Percentiles rank a stretch among this genome's conserved stretches.
Evolutionary conservation across 2,329 filamentous ascomycete genomes (phyloP).

Genomic region (Apiospora saccharicola): DNA sequence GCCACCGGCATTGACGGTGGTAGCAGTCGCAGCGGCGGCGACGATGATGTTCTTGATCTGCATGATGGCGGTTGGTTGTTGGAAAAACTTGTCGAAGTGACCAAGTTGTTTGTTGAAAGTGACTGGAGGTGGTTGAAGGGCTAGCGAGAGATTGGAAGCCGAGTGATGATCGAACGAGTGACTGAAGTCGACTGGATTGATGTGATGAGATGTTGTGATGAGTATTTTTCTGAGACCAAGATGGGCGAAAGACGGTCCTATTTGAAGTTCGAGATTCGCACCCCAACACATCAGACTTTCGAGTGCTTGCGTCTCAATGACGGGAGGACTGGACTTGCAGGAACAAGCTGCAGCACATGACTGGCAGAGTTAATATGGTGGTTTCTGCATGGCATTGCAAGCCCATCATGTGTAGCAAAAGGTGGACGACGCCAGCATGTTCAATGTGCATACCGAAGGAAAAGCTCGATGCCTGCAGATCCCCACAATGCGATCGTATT

Average conservation of each 20-base stretch:
- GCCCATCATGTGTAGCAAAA: not conserved
- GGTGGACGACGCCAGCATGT: not conserved
- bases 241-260: not conserved
- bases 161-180: constrained; percentile 6
- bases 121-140: not conserved
- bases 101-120: not conserved
- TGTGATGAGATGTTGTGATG: not conserved
- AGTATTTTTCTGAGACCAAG: not conserved
- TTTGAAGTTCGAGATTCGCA: not conserved
- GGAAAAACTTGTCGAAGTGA: not conserved
- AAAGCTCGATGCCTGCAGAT: not conserved
- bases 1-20: not conserved
- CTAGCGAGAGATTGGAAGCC: constrained; percentile 8
- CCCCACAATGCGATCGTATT: not conserved
- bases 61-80: constrained; percentile 1
- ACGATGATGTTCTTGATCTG: not conserved
- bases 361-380: not conserved
- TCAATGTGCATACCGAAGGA: not conserved
- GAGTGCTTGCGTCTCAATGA: constrained; percentile 7
- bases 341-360: not conserved
- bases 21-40: not conserved
- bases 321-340: constrained; percentile 1
- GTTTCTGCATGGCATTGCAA: not conserved
- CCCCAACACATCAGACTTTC: not conserved
- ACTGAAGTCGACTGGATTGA: not conserved